These are phyloP conservation scores for Starmerella floricola DNA, from an alignment of 805 yeast genomes.

Conservation along the genomic window DNA sequence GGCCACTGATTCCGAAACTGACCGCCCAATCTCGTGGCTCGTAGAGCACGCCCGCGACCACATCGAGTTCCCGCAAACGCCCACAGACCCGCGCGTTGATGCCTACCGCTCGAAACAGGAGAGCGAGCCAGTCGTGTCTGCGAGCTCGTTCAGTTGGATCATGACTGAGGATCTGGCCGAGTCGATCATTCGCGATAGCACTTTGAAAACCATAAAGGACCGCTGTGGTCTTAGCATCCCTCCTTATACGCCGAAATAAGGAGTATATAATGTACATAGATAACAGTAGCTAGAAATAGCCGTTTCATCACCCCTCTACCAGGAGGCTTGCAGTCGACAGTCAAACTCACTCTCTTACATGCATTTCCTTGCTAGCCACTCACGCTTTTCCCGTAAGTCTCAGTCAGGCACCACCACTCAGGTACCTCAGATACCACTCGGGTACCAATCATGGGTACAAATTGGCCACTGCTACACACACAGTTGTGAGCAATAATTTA, in stretches of 20 bases:
- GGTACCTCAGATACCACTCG: too few relatives aligned
- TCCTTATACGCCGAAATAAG: background rate
- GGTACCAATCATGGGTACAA: too few relatives aligned
- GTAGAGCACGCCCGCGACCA: constrained; percentile 20
- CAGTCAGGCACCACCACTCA: too few relatives aligned
- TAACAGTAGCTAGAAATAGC: too few relatives aligned
- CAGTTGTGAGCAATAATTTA: too few relatives aligned
- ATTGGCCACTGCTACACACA: too few relatives aligned
- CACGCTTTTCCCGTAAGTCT: too few relatives aligned
- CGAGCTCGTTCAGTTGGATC: constrained; percentile 15
- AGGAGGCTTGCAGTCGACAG: too few relatives aligned
- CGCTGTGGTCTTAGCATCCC: constrained; percentile 15
- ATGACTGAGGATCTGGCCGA: constrained; percentile 16
- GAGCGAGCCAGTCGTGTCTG: constrained; percentile 1
- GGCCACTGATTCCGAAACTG: constrained; percentile 1
- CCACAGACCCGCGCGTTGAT: constrained; percentile 23
- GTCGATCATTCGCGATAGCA: constrained; percentile 18
- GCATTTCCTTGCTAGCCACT: too few relatives aligned
- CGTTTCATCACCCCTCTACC: too few relatives aligned
- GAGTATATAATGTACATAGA: too few relatives aligned
- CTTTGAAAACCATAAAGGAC: constrained; percentile 9
- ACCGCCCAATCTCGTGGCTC: constrained; percentile 14
- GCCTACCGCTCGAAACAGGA: constrained; percentile 23
- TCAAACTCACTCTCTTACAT: too few relatives aligned
- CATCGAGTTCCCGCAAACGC: constrained; percentile 18